phyloP scores from a whole-genome alignment of 768 basidiomycete genomes.

The Cystofilobasidium capitatum region DNA sequence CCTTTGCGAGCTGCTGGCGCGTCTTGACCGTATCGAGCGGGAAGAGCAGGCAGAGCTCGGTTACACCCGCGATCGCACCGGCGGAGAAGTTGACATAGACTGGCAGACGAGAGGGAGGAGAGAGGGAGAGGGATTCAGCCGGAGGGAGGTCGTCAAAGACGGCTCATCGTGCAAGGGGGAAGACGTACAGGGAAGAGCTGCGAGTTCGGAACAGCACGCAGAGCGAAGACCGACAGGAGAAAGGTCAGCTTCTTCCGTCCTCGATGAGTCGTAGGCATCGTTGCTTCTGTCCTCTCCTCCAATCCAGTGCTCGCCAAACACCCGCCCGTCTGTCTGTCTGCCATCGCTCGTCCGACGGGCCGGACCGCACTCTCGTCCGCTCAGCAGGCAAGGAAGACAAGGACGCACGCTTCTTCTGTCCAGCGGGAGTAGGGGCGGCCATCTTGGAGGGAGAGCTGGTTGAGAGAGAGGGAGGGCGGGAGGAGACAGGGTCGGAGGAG shows the following conservation, averaged over 20 bases:
- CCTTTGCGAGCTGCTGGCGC: conserved; percentile 91
- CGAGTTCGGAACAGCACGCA: background rate
- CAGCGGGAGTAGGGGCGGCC: conserved; percentile 5
- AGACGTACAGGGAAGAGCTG: conserved; percentile 3
- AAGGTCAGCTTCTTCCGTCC: too few species aligned
- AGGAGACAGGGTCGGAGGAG: background rate
- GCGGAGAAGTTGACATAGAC: conserved; percentile 57
- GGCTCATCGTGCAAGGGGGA: background rate
- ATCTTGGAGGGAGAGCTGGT: background rate
- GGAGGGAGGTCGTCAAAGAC: background rate
- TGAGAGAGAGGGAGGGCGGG: background rate
- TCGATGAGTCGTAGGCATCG: too few species aligned
- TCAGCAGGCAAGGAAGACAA: background rate
- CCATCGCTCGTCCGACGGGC: background rate
- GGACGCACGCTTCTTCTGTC: conserved; percentile 11
- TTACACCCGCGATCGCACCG: conserved; percentile 82
- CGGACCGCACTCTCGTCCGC: background rate
- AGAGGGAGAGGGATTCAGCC: background rate
- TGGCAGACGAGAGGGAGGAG: background rate
- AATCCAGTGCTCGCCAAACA: background rate
- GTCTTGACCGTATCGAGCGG: conserved; percentile 91
- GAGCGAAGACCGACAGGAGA: too few species aligned
- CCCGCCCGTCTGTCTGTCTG: background rate
- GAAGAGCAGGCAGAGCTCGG: conserved; percentile 56
- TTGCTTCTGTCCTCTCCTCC: too few species aligned